Conservation (phyloP, 768 basidiomycete genomes). For the Kockovaella imperatae region DNA sequence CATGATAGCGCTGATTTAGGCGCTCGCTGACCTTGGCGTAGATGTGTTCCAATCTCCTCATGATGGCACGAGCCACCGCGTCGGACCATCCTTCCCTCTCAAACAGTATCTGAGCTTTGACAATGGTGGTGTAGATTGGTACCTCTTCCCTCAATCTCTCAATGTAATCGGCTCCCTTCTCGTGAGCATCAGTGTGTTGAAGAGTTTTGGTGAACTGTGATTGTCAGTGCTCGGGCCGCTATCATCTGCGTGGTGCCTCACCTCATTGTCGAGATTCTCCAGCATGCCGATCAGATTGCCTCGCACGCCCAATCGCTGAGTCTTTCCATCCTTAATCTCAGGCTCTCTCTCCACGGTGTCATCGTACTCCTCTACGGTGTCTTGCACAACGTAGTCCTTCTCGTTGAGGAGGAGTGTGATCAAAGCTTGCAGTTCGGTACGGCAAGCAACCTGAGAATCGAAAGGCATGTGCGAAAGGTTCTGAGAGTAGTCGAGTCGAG, state of each 20-base stretch:
- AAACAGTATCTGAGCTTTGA: slow-evolving; percentile 84
- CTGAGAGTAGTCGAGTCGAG: slow-evolving; percentile 90
- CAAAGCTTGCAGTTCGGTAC: slow-evolving; percentile 79
- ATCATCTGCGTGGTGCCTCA: slow-evolving; percentile 9
- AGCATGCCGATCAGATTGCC: slow-evolving; percentile 94
- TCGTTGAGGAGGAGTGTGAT: slow-evolving; percentile 69
- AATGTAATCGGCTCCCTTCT: slow-evolving; percentile 84
- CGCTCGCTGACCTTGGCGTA: slow-evolving; percentile 74
- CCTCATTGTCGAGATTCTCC: slow-evolving; percentile 90
- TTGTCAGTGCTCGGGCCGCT: neutral
- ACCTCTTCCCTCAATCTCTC: slow-evolving; percentile 95
- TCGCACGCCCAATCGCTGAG: slow-evolving; percentile 64
- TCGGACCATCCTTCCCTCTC: slow-evolving; percentile 71
- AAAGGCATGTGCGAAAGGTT: slow-evolving; percentile 75
- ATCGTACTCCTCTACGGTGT: slow-evolving; percentile 85
- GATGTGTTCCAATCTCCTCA: slow-evolving; percentile 93
- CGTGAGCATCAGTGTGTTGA: slow-evolving; percentile 94
- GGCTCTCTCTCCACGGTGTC: slow-evolving; percentile 77
- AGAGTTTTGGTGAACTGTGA: slow-evolving; percentile 76
- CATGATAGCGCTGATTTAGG: slow-evolving; percentile 5
- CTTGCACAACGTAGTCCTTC: slow-evolving; percentile 64
- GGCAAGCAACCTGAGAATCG: slow-evolving; percentile 81
- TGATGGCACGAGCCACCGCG: slow-evolving; percentile 75
- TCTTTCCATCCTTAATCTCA: slow-evolving; percentile 51
- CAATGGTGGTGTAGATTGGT: slow-evolving; percentile 84